Percentiles rank a stretch among this genome's conserved stretches.
phyloP scores from a whole-genome alignment of 768 basidiomycete genomes.

The Royoungia palumana region DNA sequence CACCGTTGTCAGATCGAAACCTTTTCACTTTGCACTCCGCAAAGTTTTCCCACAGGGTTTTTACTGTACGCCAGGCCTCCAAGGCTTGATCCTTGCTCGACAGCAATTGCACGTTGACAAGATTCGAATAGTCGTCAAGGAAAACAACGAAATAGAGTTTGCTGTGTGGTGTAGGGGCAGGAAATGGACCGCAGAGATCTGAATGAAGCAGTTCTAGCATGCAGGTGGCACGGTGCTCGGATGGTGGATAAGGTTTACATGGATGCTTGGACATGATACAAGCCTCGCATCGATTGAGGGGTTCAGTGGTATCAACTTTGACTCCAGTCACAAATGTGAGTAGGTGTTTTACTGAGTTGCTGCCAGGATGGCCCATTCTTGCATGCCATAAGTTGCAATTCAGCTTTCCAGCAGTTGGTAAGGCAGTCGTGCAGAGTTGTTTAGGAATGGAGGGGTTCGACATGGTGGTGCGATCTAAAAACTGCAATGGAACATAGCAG shows the following conservation, averaged over 20 bases:
- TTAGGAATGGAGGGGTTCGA: no score
- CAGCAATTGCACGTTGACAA: neutral
- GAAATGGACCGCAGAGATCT: slow-evolving; percentile 26
- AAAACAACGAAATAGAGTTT: slow-evolving; percentile 16
- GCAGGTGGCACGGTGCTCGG: neutral
- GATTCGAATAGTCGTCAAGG: slow-evolving; percentile 13
- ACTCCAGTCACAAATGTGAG: no score
- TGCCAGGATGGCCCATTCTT: no score
- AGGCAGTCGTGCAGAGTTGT: no score
- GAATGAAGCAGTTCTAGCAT: slow-evolving; percentile 26
- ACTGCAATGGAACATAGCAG: no score
- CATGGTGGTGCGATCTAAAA: no score
- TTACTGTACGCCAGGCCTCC: neutral
- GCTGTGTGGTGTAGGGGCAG: slow-evolving; percentile 12
- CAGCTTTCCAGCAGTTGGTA: no score
- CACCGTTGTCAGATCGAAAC: slow-evolving; percentile 1
- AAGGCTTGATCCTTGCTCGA: slow-evolving; percentile 1
- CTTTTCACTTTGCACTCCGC: neutral
- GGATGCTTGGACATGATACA: slow-evolving; percentile 6
- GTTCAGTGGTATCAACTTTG: no score
- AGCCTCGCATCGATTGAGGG: neutral
- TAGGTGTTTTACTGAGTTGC: no score
- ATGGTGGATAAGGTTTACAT: neutral
- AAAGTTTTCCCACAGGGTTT: neutral
- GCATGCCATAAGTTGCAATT: no score